phyloP scores from a whole-genome alignment of 2,329 filamentous ascomycete genomes.

The Podosphaera fusca region DNA sequence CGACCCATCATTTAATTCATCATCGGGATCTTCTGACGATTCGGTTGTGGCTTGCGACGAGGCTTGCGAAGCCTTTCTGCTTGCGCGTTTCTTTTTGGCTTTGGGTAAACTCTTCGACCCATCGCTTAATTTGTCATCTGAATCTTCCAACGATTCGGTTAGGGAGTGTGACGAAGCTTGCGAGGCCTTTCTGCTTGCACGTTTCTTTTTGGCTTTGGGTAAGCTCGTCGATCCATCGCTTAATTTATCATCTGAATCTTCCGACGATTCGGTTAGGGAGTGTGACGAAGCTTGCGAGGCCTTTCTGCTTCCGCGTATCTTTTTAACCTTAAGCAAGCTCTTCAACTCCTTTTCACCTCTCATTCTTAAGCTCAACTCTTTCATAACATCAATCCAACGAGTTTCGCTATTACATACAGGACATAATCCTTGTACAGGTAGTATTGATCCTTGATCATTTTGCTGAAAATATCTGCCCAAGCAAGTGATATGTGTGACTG shows the following conservation, averaged over 20 bases:
- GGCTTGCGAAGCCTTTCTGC: conserved; percentile 2
- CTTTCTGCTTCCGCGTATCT: conserved; percentile 5
- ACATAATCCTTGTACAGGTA: conserved; percentile 49
- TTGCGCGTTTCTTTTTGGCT: conserved; percentile 10
- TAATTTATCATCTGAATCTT: conserved; percentile 5
- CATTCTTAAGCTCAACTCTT: conserved; percentile 52
- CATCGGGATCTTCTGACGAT: conserved; percentile 5
- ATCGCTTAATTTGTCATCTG: conserved; percentile 5
- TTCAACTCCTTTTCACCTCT: conserved; percentile 48
- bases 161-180: conserved; percentile 5
- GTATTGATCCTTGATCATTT: conserved; percentile 20
- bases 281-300: conserved; percentile 6
- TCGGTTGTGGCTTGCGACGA: conserved; percentile 6
- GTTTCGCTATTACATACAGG: conserved; percentile 40
- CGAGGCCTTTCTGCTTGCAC: conserved; percentile 5
- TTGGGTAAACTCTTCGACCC: conserved; percentile 17
- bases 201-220: conserved; percentile 19
- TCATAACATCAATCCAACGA: conserved; percentile 58
- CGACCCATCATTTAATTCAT: conserved; percentile 3
- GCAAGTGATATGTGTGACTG: conserved; percentile 35
- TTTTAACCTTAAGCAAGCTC: conserved; percentile 34
- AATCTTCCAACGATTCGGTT: conserved; percentile 5
- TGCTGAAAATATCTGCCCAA: conserved; percentile 30
- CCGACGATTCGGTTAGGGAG: conserved; percentile 4
- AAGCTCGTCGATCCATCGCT: background rate